Base-by-base conservation (phyloP, 192 early-diverging fungal genomes). In the Gaertneriomyces semiglobifer region DNA sequence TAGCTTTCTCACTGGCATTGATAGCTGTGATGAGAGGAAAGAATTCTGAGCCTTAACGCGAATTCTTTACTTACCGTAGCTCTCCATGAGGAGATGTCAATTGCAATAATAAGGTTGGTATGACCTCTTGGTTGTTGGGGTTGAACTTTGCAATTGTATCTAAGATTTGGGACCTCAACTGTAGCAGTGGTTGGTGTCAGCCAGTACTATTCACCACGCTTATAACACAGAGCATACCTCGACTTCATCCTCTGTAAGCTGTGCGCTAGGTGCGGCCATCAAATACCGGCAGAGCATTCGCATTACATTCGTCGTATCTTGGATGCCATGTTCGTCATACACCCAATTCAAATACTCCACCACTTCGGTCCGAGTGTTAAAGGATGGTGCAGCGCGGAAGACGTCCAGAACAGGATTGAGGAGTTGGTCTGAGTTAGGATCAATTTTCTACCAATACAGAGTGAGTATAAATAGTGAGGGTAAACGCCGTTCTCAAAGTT, bases 341-440 rank as follows among this genome's bases (percentile, higher is more conserved):
- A 81, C 66, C 76, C 77, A 81, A 16, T 71, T 76, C 25, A 77
- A 62, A 47, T 66, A 76, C 8, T 78, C 59, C 19, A 76, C 38
- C 4, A 75, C 54, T 56, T 81, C 79, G 39, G 53, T 42, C 14
- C 67, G 63, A n/a, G 50, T 62, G n/a, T 20, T 16, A 5, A 41
- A 45, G 39, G 33, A 53, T 38, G 55, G 33, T 16, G 62, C 45
- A 9, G 14, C 40, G 7, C 70, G 70, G 55, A 71, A 71, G 54
- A 47, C 38, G 54, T 19, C 44, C 2, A 66, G 56, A 12, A 66
- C 44, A 44, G 53, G 10, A 3, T 53, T 53, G 12, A 66, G 65
- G 19, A 66, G 55, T 4, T 38, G 14, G 44, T 19, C 12, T 2
- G 54, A 18, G 39, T 65, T 53, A 0, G 53, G 62, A 43, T 67